Conservation (phyloP, 2,329 filamentous ascomycete species). For the Trichophyton schoenleinii region DNA sequence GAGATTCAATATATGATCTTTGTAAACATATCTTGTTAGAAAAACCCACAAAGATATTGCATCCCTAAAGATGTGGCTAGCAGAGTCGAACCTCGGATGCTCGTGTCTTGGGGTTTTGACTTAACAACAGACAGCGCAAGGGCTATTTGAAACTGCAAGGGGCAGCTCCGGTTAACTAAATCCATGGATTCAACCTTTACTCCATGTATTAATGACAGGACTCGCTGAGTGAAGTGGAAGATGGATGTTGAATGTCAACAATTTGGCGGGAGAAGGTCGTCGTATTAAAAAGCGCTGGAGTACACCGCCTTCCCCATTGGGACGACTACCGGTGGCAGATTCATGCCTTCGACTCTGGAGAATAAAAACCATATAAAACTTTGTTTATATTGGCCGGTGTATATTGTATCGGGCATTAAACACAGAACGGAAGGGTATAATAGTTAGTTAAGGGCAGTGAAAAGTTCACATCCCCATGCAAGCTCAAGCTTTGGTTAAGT, state of each 20-base stretch:
- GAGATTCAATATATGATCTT: conserved; percentile 20
- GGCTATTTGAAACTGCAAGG: conserved; percentile 32
- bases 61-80: not conserved
- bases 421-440: too few relatives aligned
- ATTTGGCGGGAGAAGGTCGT: not conserved
- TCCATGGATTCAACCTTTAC: not conserved
- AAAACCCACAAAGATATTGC: not conserved
- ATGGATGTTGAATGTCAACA: not conserved
- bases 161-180: not conserved
- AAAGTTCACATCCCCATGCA: too few relatives aligned
- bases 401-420: not conserved
- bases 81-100: conserved; percentile 25
- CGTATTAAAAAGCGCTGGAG: not conserved
- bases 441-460: too few relatives aligned
- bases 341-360: not conserved
- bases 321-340: not conserved
- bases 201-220: not conserved
- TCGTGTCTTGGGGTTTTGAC: conserved; percentile 25
- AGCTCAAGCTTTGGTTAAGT: too few relatives aligned
- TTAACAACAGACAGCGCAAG: conserved; percentile 33
- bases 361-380: not conserved
- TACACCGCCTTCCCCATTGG: not conserved
- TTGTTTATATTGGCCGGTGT: not conserved
- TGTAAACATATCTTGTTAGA: not conserved
- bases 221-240: not conserved